Conservation (phyloP, 371 early-diverging fungal genomes). For the Rhizopus delemar region DNA sequence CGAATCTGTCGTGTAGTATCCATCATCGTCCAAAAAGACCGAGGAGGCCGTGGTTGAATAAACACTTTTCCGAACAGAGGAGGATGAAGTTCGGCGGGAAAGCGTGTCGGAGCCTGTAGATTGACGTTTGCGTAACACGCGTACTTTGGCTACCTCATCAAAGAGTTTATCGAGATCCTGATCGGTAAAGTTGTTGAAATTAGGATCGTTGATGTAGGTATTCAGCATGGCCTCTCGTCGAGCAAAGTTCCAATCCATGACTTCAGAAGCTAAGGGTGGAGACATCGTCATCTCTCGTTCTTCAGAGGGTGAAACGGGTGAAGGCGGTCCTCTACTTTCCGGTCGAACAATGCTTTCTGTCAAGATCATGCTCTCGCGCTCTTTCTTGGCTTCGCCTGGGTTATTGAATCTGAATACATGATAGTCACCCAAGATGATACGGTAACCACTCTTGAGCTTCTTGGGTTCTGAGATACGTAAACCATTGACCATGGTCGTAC, state of each 20-base stretch:
- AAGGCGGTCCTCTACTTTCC: conserved; percentile 27
- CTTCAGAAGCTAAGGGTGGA: conserved; percentile 50
- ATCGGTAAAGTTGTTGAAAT: conserved; percentile 53
- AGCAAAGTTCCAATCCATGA: conserved; percentile 81
- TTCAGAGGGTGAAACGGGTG: conserved; percentile 58
- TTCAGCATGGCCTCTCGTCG: conserved; percentile 68
- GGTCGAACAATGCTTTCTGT: neutral
- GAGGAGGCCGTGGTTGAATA: conserved; percentile 25
- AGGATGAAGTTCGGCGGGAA: conserved; percentile 28
- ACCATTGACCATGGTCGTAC: conserved; percentile 81
- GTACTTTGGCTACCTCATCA: conserved; percentile 58
- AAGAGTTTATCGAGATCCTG: conserved; percentile 63
- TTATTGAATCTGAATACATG: conserved; percentile 87
- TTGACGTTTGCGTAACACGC: conserved; percentile 29
- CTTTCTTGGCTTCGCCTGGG: conserved; percentile 81
- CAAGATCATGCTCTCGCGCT: conserved; percentile 45
- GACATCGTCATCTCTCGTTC: conserved; percentile 47
- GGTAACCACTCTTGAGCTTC: conserved; percentile 72
- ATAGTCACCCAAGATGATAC: conserved; percentile 79
- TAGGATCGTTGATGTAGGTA: conserved; percentile 41
- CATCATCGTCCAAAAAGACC: conserved; percentile 43
- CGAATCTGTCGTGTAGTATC: conserved; percentile 53
- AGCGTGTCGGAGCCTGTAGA: conserved; percentile 28
- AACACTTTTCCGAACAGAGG: conserved; percentile 24
- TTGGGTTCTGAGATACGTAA: conserved; percentile 59